A percentile compares a stretch with the other conserved stretches of the same genome.
These are phyloP conservation scores for Xylaria hypoxylon DNA, from an alignment of 2,329 filamentous ascomycete genomes.

Conservation along the genomic window DNA sequence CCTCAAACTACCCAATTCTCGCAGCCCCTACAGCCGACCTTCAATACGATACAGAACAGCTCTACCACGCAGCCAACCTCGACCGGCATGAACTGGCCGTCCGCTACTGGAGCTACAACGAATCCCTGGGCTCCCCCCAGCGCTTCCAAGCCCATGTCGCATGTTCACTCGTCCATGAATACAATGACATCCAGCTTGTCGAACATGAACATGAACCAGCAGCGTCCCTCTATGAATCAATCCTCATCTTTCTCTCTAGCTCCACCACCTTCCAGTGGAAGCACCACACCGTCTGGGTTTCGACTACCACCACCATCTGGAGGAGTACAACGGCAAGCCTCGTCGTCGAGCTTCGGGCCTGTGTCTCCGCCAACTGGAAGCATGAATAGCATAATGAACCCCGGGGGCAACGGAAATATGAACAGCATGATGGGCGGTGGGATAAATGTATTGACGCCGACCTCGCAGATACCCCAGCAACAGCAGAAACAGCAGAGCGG, in stretches of 20 bases:
- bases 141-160: conserved; percentile 50
- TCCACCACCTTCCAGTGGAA: conserved; percentile 60
- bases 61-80: conserved; percentile 52
- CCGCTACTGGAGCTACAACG: conserved; percentile 53
- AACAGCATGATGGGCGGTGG: conserved; percentile 43
- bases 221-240: conserved; percentile 53
- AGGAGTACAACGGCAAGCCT: conserved; percentile 46
- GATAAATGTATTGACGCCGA: conserved; percentile 33
- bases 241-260: conserved; percentile 68
- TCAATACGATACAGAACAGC: conserved; percentile 36
- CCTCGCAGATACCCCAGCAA: conserved; percentile 44
- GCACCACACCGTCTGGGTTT: conserved; percentile 55
- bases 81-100: conserved; percentile 55
- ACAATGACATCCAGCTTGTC: conserved; percentile 60
- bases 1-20: conserved; percentile 73
- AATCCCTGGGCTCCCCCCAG: conserved; percentile 63
- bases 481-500: conserved; percentile 54
- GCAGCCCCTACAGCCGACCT: conserved; percentile 65
- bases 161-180: conserved; percentile 51
- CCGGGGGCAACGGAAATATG: conserved; percentile 43
- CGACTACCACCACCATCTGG: conserved; percentile 62
- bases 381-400: conserved; percentile 45
- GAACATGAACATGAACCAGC: conserved; percentile 61
- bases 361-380: conserved; percentile 41
- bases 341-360: conserved; percentile 37